These are phyloP conservation scores for Colletotrichum viniferum DNA, from an alignment of 2,329 filamentous ascomycete genomes.

Conservation along the genomic window DNA sequence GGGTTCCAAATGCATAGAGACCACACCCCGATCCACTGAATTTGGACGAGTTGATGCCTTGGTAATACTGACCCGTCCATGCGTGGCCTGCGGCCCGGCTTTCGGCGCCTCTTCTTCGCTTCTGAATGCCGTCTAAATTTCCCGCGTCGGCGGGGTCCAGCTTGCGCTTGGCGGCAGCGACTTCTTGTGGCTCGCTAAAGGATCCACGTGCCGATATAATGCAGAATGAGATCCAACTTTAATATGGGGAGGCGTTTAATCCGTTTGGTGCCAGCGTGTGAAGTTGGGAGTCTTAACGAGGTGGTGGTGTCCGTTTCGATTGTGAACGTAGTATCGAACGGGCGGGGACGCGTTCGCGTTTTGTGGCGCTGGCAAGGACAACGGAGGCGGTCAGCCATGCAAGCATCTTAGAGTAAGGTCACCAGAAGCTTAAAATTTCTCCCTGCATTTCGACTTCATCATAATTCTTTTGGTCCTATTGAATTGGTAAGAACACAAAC, in stretches of 20 bases:
- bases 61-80: background rate
- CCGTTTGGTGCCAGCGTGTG: accelerated
- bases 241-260: too few relatives aligned
- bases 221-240: too few relatives aligned
- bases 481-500: too few relatives aligned
- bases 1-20: background rate
- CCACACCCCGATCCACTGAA: background rate
- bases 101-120: background rate
- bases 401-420: background rate
- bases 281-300: too few relatives aligned
- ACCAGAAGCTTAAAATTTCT: background rate
- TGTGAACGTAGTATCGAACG: too few relatives aligned
- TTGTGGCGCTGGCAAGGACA: too few relatives aligned
- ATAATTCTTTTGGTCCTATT: too few relatives aligned
- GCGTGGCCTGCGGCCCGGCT: background rate
- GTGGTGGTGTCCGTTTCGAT: background rate
- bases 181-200: background rate
- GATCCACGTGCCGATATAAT: background rate
- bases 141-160: background rate
- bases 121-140: background rate
- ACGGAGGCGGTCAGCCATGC: too few relatives aligned
- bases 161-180: background rate
- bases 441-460: too few relatives aligned
- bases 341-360: too few relatives aligned
- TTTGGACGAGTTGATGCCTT: background rate